phyloP scores from a whole-genome alignment of 805 yeast genomes.

The Zygoascus biomembranicola region DNA sequence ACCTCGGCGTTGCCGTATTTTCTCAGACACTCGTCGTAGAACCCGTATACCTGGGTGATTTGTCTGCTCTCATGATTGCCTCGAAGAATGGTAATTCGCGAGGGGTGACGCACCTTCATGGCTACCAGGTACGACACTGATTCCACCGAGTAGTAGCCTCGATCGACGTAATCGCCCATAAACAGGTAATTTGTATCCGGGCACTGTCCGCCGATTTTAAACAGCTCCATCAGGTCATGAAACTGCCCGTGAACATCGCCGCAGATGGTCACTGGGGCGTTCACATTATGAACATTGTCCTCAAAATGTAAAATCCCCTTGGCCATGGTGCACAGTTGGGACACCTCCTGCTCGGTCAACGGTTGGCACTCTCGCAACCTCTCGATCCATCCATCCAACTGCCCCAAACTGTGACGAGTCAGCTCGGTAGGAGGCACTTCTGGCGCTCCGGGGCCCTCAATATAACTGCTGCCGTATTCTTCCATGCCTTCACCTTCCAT shows the following conservation, averaged over 20 bases:
- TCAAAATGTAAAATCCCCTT: slow-evolving; percentile 78
- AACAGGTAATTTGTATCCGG: slow-evolving; percentile 88
- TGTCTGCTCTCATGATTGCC: slow-evolving; percentile 96
- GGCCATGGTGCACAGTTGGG: slow-evolving; percentile 80
- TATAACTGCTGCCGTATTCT: slow-evolving; percentile 2
- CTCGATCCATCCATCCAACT: slow-evolving; percentile 86
- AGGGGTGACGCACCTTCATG: slow-evolving; percentile 90
- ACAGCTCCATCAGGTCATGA: slow-evolving; percentile 90
- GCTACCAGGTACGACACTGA: slow-evolving; percentile 87
- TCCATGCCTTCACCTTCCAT: slow-evolving; percentile 44
- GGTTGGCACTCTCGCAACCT: slow-evolving; percentile 35
- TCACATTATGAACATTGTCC: slow-evolving; percentile 91
- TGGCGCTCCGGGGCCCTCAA: slow-evolving; percentile 3
- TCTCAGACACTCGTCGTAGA: slow-evolving; percentile 91
- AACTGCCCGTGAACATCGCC: slow-evolving; percentile 98
- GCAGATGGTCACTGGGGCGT: slow-evolving; percentile 92
- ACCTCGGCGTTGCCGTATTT: slow-evolving; percentile 91
- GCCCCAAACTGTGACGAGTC: slow-evolving; percentile 43
- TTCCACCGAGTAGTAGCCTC: slow-evolving; percentile 85
- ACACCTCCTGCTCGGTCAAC: slow-evolving; percentile 70
- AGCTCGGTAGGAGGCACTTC: slow-evolving; percentile 36
- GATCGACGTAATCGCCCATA: slow-evolving; percentile 86
- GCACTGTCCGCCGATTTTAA: slow-evolving; percentile 92
- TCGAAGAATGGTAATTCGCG: slow-evolving; percentile 84
- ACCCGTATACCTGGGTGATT: slow-evolving; percentile 94